Base-by-base conservation (phyloP, 1,139 yeast genomes). In the Saccharomyces hybrid region DNA sequence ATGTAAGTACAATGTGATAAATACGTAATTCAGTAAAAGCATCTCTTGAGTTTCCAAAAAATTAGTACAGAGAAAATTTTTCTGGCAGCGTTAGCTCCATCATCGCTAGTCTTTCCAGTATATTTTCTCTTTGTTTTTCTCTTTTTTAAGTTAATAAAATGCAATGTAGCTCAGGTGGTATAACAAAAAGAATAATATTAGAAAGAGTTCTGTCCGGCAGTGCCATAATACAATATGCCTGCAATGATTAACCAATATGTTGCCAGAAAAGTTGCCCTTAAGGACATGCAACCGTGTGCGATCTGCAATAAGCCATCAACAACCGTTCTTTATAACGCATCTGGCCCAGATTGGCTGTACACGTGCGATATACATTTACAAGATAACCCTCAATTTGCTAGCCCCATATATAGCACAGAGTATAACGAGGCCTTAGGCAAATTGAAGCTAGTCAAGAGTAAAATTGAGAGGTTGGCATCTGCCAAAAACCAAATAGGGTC, bases 301-400 rank as follows among this genome's bases (percentile, higher is more conserved):
- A 74, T 87, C 32, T 88, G 95, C 70, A 83, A 76, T 65, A 83
- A 83, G 60, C 88, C 93, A 1, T 73, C 88, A 0, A 61, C 75
- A 1, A 75, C 80, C n/a, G n/a, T n/a, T n/a, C n/a, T n/a, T n/a
- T n/a, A n/a, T n/a, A n/a, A 0, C 50, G 52, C 52, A 16, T 53
- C 59, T 2, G 63, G 77, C 62, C 72, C 75, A 3, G 93, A 86
- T 66, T 86, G 83, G 75, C 84, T 88, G 66, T 86, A 85, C 65
- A 75, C 81, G 1, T 88, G 95, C 66, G 79, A 77, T 27, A 62
- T 75, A n/a, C 95, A 87, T 69, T 69, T 87, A 49, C 70, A 68
- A 16, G 95, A 87, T 63, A 68, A 68, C 54, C 69, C 75, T 1
- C 75, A 77, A n/a, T 86, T 86, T 69, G 89, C 87, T 2, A 68